Evolutionary conservation across 2,329 filamentous ascomycete species (phyloP).

Genomic region (Cytospora mali): DNA sequence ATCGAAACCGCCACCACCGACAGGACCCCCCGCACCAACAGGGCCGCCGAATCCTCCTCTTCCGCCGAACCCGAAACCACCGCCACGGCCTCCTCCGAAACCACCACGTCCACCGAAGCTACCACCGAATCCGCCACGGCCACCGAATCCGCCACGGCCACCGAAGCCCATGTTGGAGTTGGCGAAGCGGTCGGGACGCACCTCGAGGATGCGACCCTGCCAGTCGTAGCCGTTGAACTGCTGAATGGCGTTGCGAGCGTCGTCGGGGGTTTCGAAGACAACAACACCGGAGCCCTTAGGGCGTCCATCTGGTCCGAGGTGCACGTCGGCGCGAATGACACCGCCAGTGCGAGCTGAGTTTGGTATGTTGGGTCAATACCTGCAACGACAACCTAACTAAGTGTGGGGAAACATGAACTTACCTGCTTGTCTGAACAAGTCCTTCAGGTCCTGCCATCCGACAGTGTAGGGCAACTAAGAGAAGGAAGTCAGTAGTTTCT

Average conservation of each 20-base stretch:
- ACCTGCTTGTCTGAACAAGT: constrained; percentile 98
- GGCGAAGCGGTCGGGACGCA: constrained; percentile 94
- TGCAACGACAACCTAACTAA: neutral
- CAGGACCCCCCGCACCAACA: constrained; percentile 42
- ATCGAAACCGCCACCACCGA: constrained; percentile 50
- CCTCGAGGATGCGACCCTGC: constrained; percentile 91
- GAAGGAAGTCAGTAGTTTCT: constrained; percentile 33
- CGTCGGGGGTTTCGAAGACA: constrained; percentile 89
- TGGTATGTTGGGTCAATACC: constrained; percentile 1
- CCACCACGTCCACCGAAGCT: constrained; percentile 55
- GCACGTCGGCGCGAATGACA: constrained; percentile 94
- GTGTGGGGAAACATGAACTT: constrained; percentile 47
- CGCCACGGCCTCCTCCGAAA: constrained; percentile 48
- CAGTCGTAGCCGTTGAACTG: constrained; percentile 99
- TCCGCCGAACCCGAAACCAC: constrained; percentile 49
- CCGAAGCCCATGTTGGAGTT: constrained; percentile 57
- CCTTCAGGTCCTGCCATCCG: constrained; percentile 98
- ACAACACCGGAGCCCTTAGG: constrained; percentile 98
- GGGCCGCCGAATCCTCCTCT: constrained; percentile 49
- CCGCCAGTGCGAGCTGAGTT: constrained; percentile 64
- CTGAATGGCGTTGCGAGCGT: constrained; percentile 92
- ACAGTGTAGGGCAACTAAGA: constrained; percentile 90
- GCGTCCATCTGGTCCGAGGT: constrained; percentile 85
- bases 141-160: constrained; percentile 61
- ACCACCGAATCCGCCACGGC: constrained; percentile 60